Base-by-base conservation (phyloP, 176 grass and related monocot genomes). In the Triticum dicoccoides region DNA sequence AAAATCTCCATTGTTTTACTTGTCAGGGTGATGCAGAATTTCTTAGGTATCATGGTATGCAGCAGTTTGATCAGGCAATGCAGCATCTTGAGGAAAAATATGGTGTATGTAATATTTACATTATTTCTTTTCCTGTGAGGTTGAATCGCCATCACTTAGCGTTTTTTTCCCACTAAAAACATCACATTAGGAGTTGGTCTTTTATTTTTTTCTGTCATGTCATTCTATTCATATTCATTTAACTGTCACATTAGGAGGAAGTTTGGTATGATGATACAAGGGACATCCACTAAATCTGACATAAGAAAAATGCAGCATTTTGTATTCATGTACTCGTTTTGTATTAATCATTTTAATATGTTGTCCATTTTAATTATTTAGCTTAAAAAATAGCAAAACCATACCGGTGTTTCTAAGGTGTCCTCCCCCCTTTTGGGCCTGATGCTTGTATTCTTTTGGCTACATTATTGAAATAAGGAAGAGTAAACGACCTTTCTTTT, bases 61-160 rank as follows among this genome's bases (percentile, higher is more conserved):
- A 99, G 89, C 87, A 99, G 64, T 96, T 99, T 76, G 97, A 96
- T 88, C 87, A 85, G 64, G 97, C 92, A 25, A 99, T 99, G 94
- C 97, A 99, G 27, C 92, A 96, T 87, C 90, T 99, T 73, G 97
- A 99, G 83, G 94, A 76, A 65, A 90, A 88, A 96, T 96, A 94
- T 88, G 87, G 86, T 23, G 97, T 94, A 91, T 34, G 89, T 65
- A 86, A 24, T 86, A 5, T 80, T 87, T 80, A 83, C 44, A 38
- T 84, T 75, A 47, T 3, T 72, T 70, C 71, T 51, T n/a, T 33
- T 76, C 30, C 65, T 90, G 32, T 30, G 27, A 85, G 64, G 44
- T 73, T 86, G 59, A 73, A 13, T 51, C 24, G 56, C 49, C 72
- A 70, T 52, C 51, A 52, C 49, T 65, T 80, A 0, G 42, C 3